Percentiles rank a stretch among this genome's conserved stretches.
Evolutionary conservation across 345 rosid species (phyloP).

Genomic region (Diplotaxis tenuifolia): DNA sequence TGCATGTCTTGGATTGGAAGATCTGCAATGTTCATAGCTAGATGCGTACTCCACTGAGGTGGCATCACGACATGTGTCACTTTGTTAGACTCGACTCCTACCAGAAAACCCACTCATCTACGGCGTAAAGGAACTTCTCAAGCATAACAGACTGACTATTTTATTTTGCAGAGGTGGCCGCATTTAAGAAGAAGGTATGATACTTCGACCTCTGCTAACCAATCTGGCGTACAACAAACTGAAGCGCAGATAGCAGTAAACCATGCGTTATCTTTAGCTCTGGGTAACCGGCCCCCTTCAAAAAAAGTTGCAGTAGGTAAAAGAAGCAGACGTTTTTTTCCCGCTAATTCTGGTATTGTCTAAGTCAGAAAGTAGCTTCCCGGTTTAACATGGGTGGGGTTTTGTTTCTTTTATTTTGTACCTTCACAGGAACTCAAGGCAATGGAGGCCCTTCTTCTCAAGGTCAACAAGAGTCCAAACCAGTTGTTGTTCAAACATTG

Average conservation of each 20-base stretch:
- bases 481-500: slow-evolving; percentile 31
- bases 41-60: no score
- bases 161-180: slow-evolving; percentile 70
- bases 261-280: slow-evolving; percentile 69
- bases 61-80: no score
- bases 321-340: slow-evolving; percentile 18
- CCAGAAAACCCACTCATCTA: no score
- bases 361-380: background rate
- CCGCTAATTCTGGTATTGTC: background rate
- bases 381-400: slow-evolving; percentile 7
- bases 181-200: slow-evolving; percentile 45
- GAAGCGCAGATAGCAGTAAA: slow-evolving; percentile 74
- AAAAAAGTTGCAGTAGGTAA: slow-evolving; percentile 43
- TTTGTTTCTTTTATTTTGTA: slow-evolving; percentile 4
- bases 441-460: slow-evolving; percentile 26
- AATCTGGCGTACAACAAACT: slow-evolving; percentile 47
- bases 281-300: slow-evolving; percentile 44
- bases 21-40: no score
- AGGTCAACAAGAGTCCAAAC: slow-evolving; percentile 46
- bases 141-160: no score
- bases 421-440: slow-evolving; percentile 39
- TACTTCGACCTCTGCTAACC: slow-evolving; percentile 31
- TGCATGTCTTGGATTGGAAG: no score
- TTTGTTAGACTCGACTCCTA: no score
- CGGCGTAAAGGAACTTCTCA: no score